These are phyloP conservation scores for Suhomyces chickasaworum DNA, from an alignment of 1,139 yeast genomes.

Conservation along the genomic window DNA sequence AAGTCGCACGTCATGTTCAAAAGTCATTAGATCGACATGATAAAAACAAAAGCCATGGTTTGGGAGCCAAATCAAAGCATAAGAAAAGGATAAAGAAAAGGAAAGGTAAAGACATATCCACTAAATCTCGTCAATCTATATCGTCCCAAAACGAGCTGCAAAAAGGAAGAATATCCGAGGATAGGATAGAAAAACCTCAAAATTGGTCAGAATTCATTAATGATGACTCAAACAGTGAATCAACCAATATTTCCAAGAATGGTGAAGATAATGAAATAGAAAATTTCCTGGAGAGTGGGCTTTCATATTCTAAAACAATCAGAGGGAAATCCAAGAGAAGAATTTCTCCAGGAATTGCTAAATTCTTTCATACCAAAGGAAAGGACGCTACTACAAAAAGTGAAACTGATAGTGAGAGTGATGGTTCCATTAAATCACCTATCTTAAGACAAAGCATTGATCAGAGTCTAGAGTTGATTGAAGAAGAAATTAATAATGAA, in stretches of 20 bases:
- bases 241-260: slow-evolving; percentile 2
- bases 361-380: slow-evolving; percentile 22
- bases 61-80: neutral
- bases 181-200: neutral
- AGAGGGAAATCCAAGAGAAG: slow-evolving; percentile 15
- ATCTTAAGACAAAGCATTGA: slow-evolving; percentile 13
- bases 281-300: neutral
- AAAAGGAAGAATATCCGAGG: neutral
- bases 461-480: slow-evolving; percentile 22
- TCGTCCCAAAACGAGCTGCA: neutral
- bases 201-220: slow-evolving; percentile 1
- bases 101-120: neutral
- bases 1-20: slow-evolving; percentile 27
- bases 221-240: slow-evolving; percentile 6
- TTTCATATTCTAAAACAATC: slow-evolving; percentile 18
- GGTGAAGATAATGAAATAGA: neutral
- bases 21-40: slow-evolving; percentile 10
- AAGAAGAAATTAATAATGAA: slow-evolving; percentile 21
- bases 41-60: neutral
- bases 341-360: slow-evolving; percentile 19
- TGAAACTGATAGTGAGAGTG: slow-evolving; percentile 23
- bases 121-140: neutral
- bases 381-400: slow-evolving; percentile 1
- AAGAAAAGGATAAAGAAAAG: neutral
- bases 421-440: slow-evolving; percentile 22